A percentile compares a stretch with the other conserved stretches of the same genome.
These are phyloP conservation scores for Cephaloascus albidus DNA, from an alignment of 805 yeast species.

Conservation along the genomic window DNA sequence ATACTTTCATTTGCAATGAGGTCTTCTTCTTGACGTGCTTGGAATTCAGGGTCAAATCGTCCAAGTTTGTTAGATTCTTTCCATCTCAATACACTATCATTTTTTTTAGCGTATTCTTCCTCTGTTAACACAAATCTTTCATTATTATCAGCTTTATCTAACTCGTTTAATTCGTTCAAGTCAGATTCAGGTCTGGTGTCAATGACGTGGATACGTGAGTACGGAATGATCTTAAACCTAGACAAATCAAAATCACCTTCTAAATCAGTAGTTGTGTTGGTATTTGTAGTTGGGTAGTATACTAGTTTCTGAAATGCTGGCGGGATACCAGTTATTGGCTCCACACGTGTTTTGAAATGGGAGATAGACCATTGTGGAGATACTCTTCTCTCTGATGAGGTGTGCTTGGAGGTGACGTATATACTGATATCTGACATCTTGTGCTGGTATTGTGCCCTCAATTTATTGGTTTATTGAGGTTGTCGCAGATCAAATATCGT, in stretches of 20 bases:
- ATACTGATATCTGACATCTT: conserved; percentile 35
- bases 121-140: conserved; percentile 41
- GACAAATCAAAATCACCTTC: conserved; percentile 11
- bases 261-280: conserved; percentile 22
- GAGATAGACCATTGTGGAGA: conserved; percentile 52
- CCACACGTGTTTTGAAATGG: conserved; percentile 45
- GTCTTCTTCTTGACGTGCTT: conserved; percentile 15
- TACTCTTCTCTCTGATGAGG: conserved; percentile 61
- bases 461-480: too few relatives aligned
- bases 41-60: conserved; percentile 51
- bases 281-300: conserved; percentile 29
- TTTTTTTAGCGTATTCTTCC: conserved; percentile 49
- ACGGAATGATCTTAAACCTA: conserved; percentile 20
- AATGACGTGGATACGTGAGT: conserved; percentile 46
- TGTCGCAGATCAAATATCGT: too few relatives aligned
- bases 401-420: conserved; percentile 53
- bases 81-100: conserved; percentile 68
- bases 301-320: conserved; percentile 44
- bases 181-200: conserved; percentile 47
- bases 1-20: conserved; percentile 15
- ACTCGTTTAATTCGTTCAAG: conserved; percentile 16
- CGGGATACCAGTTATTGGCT: conserved; percentile 67
- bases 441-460: too few relatives aligned
- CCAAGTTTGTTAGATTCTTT: conserved; percentile 64
- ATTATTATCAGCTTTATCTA: conserved; percentile 10